phyloP scores from a whole-genome alignment of 768 basidiomycete genomes.

The Polyporus arcularius region DNA sequence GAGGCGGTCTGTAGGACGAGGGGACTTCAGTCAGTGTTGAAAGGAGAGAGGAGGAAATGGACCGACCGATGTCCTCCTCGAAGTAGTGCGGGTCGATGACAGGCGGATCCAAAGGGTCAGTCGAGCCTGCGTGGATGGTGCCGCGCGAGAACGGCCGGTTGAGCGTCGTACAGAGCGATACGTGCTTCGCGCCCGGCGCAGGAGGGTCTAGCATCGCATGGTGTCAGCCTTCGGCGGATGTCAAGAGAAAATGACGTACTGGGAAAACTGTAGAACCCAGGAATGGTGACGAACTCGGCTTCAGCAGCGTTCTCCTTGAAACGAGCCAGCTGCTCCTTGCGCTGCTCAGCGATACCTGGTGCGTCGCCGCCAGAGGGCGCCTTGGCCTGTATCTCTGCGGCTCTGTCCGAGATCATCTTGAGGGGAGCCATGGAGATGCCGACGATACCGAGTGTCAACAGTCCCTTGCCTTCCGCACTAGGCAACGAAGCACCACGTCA shows the following conservation, averaged over 20 bases:
- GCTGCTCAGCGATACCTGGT: constrained; percentile 21
- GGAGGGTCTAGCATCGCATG: constrained; percentile 2
- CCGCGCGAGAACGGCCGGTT: constrained; percentile 32
- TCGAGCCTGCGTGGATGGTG: constrained; percentile 26
- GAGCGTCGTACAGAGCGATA: constrained; percentile 24
- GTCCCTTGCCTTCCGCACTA: constrained; percentile 10
- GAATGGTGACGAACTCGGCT: constrained; percentile 13
- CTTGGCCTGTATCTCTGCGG: constrained; percentile 14
- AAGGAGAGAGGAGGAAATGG: not conserved
- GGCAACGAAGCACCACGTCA: no score
- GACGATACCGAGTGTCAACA: constrained; percentile 4
- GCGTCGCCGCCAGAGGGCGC: constrained; percentile 8
- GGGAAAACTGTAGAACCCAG: constrained; percentile 4
- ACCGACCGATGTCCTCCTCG: constrained; percentile 27
- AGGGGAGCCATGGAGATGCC: constrained; percentile 5
- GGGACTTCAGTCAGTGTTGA: not conserved
- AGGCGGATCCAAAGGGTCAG: constrained; percentile 25
- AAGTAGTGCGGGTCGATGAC: constrained; percentile 32
- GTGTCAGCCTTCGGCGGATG: not conserved
- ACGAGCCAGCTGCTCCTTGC: constrained; percentile 16
- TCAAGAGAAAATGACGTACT: constrained; percentile 1
- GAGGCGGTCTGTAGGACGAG: constrained; percentile 18
- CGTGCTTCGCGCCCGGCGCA: constrained; percentile 25
- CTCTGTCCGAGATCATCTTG: not conserved
- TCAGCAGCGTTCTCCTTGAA: constrained; percentile 11